A percentile compares a stretch with the other conserved stretches of the same genome.
Conservation (phyloP, 2,329 filamentous ascomycete genomes). For the Madurella fahalii region DNA sequence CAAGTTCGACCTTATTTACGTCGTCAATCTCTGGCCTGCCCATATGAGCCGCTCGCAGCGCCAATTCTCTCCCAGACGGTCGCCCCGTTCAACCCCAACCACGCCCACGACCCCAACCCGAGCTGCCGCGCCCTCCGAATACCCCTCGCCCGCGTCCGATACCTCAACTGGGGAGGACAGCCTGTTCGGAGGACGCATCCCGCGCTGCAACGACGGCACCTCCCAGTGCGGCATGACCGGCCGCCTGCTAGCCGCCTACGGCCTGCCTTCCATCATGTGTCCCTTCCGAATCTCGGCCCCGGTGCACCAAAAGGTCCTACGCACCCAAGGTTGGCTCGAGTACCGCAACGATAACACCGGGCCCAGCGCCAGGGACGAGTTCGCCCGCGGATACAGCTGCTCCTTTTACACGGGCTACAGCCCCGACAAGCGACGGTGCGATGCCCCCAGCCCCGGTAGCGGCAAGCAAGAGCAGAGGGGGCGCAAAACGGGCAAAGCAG, state of each 20-base stretch:
- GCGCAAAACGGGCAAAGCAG: not conserved
- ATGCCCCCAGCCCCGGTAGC: slow-evolving; percentile 1
- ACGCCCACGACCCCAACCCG: too few relatives aligned
- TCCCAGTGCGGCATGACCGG: slow-evolving; percentile 37
- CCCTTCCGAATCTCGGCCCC: slow-evolving; percentile 50
- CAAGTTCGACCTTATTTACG: slow-evolving; percentile 55
- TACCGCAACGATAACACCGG: slow-evolving; percentile 41
- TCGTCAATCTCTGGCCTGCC: slow-evolving; percentile 55
- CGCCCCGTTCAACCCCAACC: slow-evolving; percentile 14
- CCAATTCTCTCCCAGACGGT: slow-evolving; percentile 17
- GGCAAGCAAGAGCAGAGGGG: slow-evolving; percentile 22
- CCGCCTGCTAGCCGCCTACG: slow-evolving; percentile 52
- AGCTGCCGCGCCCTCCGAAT: slow-evolving; percentile 10
- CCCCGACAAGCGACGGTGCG: not conserved
- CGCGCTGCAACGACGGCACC: slow-evolving; percentile 1
- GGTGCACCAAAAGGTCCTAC: slow-evolving; percentile 49
- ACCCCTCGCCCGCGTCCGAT: slow-evolving; percentile 10
- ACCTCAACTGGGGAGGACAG: slow-evolving; percentile 15
- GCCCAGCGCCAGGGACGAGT: slow-evolving; percentile 37
- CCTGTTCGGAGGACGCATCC: slow-evolving; percentile 6
- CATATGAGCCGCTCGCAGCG: slow-evolving; percentile 22
- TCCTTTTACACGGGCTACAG: slow-evolving; percentile 46
- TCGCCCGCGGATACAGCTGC: slow-evolving; percentile 50
- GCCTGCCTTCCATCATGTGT: slow-evolving; percentile 46
- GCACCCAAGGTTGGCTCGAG: slow-evolving; percentile 49